phyloP scores from a whole-genome alignment of 2,329 filamentous ascomycete species.

The Meredithiella fracta region DNA sequence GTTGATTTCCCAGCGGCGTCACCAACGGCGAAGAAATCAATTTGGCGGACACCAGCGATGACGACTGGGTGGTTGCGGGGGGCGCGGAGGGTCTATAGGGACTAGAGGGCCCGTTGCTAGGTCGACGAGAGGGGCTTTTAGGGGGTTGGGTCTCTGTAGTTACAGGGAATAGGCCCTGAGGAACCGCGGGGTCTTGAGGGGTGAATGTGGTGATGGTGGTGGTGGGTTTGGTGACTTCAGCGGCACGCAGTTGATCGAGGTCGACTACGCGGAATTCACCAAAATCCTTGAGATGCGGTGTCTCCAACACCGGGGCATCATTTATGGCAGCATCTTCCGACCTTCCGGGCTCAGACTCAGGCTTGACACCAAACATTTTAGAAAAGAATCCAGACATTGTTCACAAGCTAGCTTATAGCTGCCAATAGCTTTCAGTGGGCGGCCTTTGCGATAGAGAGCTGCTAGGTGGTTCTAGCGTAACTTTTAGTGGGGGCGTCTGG shows the following conservation, averaged over 20 bases:
- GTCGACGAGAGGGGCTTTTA: too few relatives aligned
- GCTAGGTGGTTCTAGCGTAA: background rate
- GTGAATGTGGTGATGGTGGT: too few relatives aligned
- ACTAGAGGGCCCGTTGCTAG: too few relatives aligned
- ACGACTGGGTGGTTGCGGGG: background rate
- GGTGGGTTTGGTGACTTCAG: background rate
- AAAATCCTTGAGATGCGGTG: background rate
- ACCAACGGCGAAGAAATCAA: background rate
- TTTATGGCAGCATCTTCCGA: background rate
- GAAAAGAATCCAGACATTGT: constrained; percentile 13
- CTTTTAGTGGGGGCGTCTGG: background rate
- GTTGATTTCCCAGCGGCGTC: background rate
- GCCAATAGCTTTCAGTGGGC: background rate
- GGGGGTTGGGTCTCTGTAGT: background rate
- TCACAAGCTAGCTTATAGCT: background rate
- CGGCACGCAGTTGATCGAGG: constrained; percentile 2
- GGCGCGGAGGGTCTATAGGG: background rate
- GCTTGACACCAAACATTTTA: constrained; percentile 6
- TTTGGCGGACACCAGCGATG: background rate
- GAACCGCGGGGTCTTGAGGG: background rate
- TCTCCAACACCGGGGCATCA: background rate
- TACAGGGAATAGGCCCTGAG: background rate
- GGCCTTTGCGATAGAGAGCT: background rate
- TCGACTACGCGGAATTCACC: constrained; percentile 1
- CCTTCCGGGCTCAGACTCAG: background rate